A percentile compares a stretch with the other conserved stretches of the same genome.
phyloP scores from a whole-genome alignment of 2,329 filamentous ascomycete species.

The Lasiodiplodia gonubiensis region DNA sequence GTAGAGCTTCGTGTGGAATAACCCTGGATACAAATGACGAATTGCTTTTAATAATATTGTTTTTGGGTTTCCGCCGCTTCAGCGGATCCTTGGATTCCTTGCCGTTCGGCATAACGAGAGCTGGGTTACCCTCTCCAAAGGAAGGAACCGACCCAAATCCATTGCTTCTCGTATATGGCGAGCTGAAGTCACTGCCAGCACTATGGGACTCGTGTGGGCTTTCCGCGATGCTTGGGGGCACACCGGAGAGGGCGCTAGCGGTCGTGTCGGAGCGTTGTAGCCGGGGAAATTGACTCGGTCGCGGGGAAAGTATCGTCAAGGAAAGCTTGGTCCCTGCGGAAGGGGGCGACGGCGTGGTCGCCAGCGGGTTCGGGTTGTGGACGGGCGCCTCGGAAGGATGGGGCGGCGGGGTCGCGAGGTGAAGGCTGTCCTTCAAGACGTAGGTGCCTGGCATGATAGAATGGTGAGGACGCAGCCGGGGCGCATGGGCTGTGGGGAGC shows the following conservation, averaged over 20 bases:
- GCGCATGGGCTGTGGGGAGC: constrained; percentile 7
- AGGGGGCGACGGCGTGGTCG: constrained; percentile 82
- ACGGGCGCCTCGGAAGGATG: constrained; percentile 92
- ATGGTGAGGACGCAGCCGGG: constrained; percentile 31
- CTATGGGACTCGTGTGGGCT: constrained; percentile 51
- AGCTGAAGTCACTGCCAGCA: constrained; percentile 53
- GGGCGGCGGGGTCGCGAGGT: constrained; percentile 90
- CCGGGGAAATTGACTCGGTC: constrained; percentile 49
- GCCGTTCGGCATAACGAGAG: constrained; percentile 64
- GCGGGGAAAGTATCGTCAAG: constrained; percentile 70
- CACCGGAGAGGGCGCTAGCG: constrained; percentile 48
- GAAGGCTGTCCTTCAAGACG: constrained; percentile 85
- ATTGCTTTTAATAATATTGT: constrained; percentile 97
- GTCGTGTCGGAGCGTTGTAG: constrained; percentile 50
- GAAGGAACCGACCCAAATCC: constrained; percentile 58
- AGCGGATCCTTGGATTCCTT: constrained; percentile 70
- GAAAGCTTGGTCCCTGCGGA: constrained; percentile 85
- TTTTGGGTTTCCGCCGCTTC: constrained; percentile 93
- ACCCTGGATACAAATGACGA: constrained; percentile 98
- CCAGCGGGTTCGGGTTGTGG: constrained; percentile 86
- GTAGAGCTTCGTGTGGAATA: constrained; percentile 82
- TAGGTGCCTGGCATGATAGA: constrained; percentile 72
- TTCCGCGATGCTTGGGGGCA: constrained; percentile 56
- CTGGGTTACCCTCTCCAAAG: constrained; percentile 85
- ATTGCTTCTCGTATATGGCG: constrained; percentile 33